These are phyloP conservation scores for Aurifilum marmelostoma DNA, from an alignment of 2,329 filamentous ascomycete genomes.

Conservation along the genomic window DNA sequence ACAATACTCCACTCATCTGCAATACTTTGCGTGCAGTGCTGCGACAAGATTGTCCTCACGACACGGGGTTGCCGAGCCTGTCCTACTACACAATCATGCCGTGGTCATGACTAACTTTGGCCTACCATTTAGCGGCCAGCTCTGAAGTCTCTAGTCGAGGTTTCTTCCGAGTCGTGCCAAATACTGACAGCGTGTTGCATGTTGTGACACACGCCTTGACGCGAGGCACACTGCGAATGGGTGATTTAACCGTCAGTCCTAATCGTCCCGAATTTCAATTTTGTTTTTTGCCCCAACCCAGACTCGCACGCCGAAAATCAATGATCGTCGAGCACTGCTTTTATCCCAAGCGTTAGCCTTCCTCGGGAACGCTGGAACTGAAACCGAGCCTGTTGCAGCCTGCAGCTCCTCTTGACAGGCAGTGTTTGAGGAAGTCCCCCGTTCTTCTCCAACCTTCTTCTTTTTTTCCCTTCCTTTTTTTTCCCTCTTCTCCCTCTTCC, in stretches of 20 bases:
- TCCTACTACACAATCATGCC: background rate
- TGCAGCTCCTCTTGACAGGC: conserved; percentile 19
- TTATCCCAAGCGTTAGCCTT: conserved; percentile 17
- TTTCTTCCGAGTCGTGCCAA: background rate
- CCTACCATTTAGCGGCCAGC: background rate
- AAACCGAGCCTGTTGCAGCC: conserved; percentile 27
- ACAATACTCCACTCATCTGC: background rate
- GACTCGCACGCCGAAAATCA: conserved; percentile 16
- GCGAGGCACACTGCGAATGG: background rate
- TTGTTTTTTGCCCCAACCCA: conserved; percentile 7
- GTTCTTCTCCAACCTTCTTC: background rate
- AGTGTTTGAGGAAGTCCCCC: conserved; percentile 24
- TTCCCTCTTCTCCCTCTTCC: background rate
- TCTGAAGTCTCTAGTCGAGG: background rate
- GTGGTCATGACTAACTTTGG: background rate
- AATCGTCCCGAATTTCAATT: conserved; percentile 11
- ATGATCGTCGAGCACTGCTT: conserved; percentile 15
- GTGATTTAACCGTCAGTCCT: background rate
- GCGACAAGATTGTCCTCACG: background rate
- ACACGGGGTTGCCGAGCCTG: background rate
- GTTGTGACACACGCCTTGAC: background rate
- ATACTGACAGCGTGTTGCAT: background rate
- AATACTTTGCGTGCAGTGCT: background rate
- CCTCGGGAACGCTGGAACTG: conserved; percentile 21
- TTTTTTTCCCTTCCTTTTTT: background rate